Percentiles rank a stretch among this genome's conserved stretches.
phyloP scores from a whole-genome alignment of 108 stramenopile genomes.

The Skeletonema menzelii region DNA sequence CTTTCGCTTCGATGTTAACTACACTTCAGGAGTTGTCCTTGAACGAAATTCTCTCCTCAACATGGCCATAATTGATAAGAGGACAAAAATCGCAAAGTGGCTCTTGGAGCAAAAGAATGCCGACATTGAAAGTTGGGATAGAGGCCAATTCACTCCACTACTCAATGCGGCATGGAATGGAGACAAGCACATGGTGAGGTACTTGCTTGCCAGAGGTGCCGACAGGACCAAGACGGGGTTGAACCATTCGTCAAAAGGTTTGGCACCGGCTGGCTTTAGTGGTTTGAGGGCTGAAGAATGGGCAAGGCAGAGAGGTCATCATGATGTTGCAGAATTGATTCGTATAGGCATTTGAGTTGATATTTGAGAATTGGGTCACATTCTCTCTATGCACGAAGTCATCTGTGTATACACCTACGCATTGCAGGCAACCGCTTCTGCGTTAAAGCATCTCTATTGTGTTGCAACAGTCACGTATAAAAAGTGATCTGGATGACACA shows the following conservation, averaged over 20 bases:
- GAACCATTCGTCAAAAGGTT: constrained; percentile 64
- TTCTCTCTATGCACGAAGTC: no score
- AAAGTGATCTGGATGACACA: constrained; percentile 82
- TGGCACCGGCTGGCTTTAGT: constrained; percentile 69
- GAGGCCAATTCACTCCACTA: constrained; percentile 82
- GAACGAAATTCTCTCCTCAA: constrained; percentile 84
- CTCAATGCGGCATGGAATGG: constrained; percentile 80
- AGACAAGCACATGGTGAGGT: constrained; percentile 69
- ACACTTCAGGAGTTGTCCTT: constrained; percentile 73
- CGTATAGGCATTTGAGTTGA: constrained; percentile 54
- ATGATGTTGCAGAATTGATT: constrained; percentile 74
- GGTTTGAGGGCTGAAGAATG: constrained; percentile 80
- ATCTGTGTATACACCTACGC: no score
- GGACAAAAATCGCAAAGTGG: constrained; percentile 79
- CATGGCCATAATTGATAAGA: constrained; percentile 69
- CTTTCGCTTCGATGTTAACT: constrained; percentile 72
- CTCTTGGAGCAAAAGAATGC: constrained; percentile 69
- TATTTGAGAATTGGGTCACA: neutral
- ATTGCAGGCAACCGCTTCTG: no score
- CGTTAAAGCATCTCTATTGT: neutral
- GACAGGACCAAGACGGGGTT: constrained; percentile 63
- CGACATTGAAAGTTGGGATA: constrained; percentile 74
- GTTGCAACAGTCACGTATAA: constrained; percentile 52
- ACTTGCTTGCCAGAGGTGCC: constrained; percentile 58
- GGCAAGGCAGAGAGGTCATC: constrained; percentile 66